Conservation (phyloP, 495 filamentous ascomycete species). For the Xylaria palmicola region DNA sequence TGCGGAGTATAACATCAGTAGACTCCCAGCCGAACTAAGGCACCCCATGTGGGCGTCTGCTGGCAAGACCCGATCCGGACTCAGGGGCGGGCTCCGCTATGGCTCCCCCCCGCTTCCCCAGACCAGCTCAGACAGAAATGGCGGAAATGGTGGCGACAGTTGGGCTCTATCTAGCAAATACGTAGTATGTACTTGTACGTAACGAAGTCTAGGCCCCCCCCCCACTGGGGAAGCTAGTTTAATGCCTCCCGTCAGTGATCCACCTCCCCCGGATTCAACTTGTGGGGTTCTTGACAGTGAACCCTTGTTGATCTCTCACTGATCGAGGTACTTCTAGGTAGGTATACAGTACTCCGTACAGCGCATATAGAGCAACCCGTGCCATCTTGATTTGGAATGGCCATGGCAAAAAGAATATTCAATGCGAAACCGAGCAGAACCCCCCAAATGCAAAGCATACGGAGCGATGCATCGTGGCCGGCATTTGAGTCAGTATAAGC, state of each 20-base stretch:
- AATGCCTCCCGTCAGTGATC: not conserved
- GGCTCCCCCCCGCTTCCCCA: slow-evolving; percentile 17
- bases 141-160: slow-evolving; percentile 7
- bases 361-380: not conserved
- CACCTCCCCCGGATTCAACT: slow-evolving; percentile 9
- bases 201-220: too few species aligned
- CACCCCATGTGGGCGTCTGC: not conserved
- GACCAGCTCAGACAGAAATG: not conserved
- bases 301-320: not conserved
- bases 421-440: too few species aligned
- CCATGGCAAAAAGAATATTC: too few species aligned
- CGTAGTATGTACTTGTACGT: too few species aligned
- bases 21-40: not conserved
- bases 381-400: too few species aligned
- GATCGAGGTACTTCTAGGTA: not conserved
- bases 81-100: slow-evolving; percentile 8
- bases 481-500: too few species aligned
- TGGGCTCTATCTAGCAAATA: not conserved
- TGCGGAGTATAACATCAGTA: too few species aligned
- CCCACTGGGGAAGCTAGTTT: too few species aligned
- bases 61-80: slow-evolving; percentile 1
- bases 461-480: too few species aligned
- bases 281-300: not conserved
- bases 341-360: not conserved
- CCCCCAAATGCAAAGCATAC: too few species aligned